Base-by-base conservation (phyloP, 1,284 basidiomycete species). In the Ustilago tritici region DNA sequence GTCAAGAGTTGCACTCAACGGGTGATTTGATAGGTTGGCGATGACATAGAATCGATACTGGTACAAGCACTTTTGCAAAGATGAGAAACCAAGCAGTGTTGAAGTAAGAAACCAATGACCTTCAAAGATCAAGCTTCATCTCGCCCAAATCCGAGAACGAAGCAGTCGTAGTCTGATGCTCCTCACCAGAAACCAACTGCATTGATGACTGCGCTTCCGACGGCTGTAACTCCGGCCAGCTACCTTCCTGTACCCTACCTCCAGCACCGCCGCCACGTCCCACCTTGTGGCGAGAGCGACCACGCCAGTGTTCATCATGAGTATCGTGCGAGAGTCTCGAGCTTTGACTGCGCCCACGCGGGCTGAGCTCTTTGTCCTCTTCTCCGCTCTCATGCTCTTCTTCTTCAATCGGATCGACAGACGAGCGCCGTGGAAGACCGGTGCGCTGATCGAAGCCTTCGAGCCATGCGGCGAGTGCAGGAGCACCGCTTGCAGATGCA, bases 391-490 rank as follows among this genome's bases (percentile, higher is more conserved):
- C 61, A 58, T 74, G 54, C 63, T 78, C 76, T 40, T 78, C 76
- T 52, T 78, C 76, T 34, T 75, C 72, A 50, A 78, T 78, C 47
- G 76, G 76, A n/a, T 78, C 76, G 19, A 78, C 76, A 1, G 76
- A 78, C 1, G 76, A 78, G 6, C 76, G 76, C 12, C 76, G 72
- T 14, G 76, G 76, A 11, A 78, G 72, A 7, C 76, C 76, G 2
- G 76, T 78, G 10, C 76, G 61, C 61, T 78, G 76, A 19, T 78
- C 76, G 19, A 72, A 78, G 11, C 72, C 76, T 36, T 76, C 76
- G 28, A 78, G 57, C 76, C 76, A 78, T 15, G 72, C 72, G 17
- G 72, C 60, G 12, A 78, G 66, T 0, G 72, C 73, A 0, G 76
- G 59, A 12, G 76, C 61, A 17, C 52, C 58, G 11, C 32, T 36